Percentiles rank a stretch among this genome's conserved stretches.
Evolutionary conservation across 257 asterid genomes (phyloP).

Genomic region (Solanum neorickii): DNA sequence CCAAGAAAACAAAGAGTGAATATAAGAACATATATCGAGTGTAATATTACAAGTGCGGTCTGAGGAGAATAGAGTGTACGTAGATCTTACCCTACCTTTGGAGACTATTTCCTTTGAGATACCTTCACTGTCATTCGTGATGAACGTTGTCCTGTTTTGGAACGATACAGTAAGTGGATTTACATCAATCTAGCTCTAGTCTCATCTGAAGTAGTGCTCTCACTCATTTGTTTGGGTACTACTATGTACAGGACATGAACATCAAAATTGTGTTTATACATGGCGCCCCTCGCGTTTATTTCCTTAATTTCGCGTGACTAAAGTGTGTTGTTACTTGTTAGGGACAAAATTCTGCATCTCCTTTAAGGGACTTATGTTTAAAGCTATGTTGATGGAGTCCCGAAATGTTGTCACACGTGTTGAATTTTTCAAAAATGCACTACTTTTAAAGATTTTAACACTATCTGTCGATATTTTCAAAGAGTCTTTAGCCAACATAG

Average conservation of each 20-base stretch:
- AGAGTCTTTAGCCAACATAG: neutral
- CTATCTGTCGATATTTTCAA: neutral
- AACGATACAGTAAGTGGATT: constrained; percentile 44
- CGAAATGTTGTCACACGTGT: neutral
- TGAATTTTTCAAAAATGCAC: fast-evolving
- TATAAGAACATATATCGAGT: neutral
- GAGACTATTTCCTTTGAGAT: constrained; percentile 34
- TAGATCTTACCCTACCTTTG: neutral
- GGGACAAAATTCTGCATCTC: neutral
- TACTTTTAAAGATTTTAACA: neutral
- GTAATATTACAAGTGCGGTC: neutral
- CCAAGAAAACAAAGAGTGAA: neutral
- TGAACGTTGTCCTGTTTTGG: constrained; percentile 52
- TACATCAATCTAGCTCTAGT: constrained; percentile 59
- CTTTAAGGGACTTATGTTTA: neutral
- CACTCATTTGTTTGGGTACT: constrained; percentile 69
- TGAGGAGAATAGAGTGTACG: too few species aligned
- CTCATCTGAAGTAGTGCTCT: constrained; percentile 62
- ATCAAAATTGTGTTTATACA: neutral
- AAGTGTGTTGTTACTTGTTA: neutral
- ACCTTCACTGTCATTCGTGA: constrained; percentile 40
- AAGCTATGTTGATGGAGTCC: neutral
- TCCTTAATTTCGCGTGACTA: constrained; percentile 9
- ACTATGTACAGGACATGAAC: constrained; percentile 6
- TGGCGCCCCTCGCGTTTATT: neutral